These are phyloP conservation scores for Pyrus hybrid DNA, from an alignment of 331 rosid species.

Conservation along the genomic window DNA sequence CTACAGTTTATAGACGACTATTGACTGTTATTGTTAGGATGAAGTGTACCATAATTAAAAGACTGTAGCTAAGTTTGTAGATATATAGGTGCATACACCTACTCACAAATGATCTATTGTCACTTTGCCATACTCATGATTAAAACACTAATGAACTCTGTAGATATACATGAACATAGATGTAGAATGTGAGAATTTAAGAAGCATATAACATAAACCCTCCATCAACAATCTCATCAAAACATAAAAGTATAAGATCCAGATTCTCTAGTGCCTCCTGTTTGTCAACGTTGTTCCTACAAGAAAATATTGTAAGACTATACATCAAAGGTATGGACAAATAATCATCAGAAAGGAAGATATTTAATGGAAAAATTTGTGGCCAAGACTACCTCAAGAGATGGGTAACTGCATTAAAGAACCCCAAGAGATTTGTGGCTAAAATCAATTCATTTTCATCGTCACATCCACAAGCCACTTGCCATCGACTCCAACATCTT, in stretches of 20 bases:
- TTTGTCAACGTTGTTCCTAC: constrained; percentile 68
- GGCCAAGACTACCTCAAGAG: constrained; percentile 48
- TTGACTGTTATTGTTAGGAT: background rate
- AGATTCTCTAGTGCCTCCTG: constrained; percentile 82
- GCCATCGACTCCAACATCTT: too few relatives aligned
- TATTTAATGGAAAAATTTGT: background rate
- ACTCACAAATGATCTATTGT: too few relatives aligned
- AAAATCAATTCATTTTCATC: constrained; percentile 70
- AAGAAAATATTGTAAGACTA: constrained; percentile 2
- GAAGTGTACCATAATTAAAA: too few relatives aligned
- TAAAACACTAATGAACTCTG: too few relatives aligned
- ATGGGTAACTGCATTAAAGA: constrained; percentile 70
- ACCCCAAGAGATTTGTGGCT: constrained; percentile 72
- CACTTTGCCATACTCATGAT: too few relatives aligned
- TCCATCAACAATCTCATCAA: constrained; percentile 84
- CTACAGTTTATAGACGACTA: background rate
- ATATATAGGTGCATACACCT: too few relatives aligned
- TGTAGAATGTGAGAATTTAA: too few relatives aligned
- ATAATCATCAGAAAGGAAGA: background rate
- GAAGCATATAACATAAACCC: constrained; percentile 22
- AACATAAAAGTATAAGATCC: constrained; percentile 82
- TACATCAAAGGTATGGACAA: background rate
- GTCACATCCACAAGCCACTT: constrained; percentile 29
- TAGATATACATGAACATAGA: too few relatives aligned
- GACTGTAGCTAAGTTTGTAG: background rate